phyloP scores from a whole-genome alignment of 176 grass and related monocot species.

The Oryza rufipogon region DNA sequence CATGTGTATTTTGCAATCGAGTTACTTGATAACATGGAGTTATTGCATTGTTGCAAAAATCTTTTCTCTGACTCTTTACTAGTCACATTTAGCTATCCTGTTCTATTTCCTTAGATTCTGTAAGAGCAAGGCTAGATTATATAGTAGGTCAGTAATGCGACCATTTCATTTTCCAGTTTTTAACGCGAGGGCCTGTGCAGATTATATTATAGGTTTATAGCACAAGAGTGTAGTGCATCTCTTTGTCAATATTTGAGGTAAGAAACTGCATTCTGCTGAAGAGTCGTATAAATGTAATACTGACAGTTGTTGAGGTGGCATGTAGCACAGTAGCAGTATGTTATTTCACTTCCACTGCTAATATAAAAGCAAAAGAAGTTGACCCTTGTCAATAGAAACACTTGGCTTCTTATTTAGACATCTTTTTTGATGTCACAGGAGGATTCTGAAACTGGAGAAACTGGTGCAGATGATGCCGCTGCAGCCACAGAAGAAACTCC shows the following conservation, averaged over 20 bases:
- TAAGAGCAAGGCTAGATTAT: slow-evolving; percentile 11
- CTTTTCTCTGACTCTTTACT: not conserved
- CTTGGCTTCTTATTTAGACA: slow-evolving; percentile 21
- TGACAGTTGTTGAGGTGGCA: not conserved
- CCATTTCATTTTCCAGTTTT: not conserved
- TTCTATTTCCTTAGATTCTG: not conserved
- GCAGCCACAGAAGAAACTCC: slow-evolving; percentile 50
- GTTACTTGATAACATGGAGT: slow-evolving; percentile 25
- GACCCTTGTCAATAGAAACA: not conserved
- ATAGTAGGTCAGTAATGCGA: not conserved
- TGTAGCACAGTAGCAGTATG: not conserved
- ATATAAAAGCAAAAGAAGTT: not conserved
- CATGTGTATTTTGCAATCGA: not conserved
- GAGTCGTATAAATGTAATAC: slow-evolving; percentile 1
- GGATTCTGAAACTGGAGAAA: slow-evolving; percentile 56
- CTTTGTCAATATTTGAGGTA: not conserved
- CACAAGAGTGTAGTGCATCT: not conserved
- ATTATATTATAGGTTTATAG: not conserved
- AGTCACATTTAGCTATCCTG: not conserved
- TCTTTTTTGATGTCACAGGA: slow-evolving; percentile 46
- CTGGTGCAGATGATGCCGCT: slow-evolving; percentile 44
- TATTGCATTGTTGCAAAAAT: not conserved
- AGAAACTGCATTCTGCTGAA: slow-evolving; percentile 1
- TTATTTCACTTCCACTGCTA: slow-evolving; percentile 17
- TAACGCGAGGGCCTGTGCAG: not conserved